These are phyloP conservation scores for Tylopilus intermedius DNA, from an alignment of 768 basidiomycete genomes.

Conservation along the genomic window DNA sequence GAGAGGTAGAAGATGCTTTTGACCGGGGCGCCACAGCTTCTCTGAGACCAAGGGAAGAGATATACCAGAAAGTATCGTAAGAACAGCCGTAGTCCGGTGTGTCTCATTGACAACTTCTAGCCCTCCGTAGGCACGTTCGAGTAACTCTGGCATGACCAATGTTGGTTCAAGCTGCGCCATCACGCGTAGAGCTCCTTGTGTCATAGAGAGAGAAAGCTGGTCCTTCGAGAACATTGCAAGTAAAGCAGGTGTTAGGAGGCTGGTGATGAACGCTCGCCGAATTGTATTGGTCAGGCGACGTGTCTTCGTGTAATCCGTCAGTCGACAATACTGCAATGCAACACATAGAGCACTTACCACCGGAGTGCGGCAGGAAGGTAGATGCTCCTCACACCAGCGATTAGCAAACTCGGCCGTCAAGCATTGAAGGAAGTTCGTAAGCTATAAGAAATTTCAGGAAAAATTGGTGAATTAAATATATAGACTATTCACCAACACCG, in stretches of 20 bases:
- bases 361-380: conserved; percentile 74
- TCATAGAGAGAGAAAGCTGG: conserved; percentile 68
- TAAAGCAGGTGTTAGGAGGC: conserved; percentile 79
- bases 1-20: conserved; percentile 82
- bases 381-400: conserved; percentile 75
- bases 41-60: conserved; percentile 74
- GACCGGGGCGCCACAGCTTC: conserved; percentile 76
- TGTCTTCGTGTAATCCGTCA: conserved; percentile 35
- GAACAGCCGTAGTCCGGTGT: conserved; percentile 85
- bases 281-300: conserved; percentile 79
- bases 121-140: conserved; percentile 87
- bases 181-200: conserved; percentile 72
- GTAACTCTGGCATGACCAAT: conserved; percentile 83
- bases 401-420: conserved; percentile 73
- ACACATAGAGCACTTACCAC: conserved; percentile 33
- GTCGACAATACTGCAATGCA: background rate
- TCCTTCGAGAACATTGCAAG: conserved; percentile 92
- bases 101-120: conserved; percentile 95
- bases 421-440: conserved; percentile 79
- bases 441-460: conserved; percentile 34
- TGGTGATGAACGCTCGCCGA: conserved; percentile 74
- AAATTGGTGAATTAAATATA: background rate
- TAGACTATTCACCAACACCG: conserved; percentile 30
- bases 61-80: conserved; percentile 77
- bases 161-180: conserved; percentile 78